phyloP scores from a whole-genome alignment of 768 basidiomycete genomes.

The Amanita brunnescens region DNA sequence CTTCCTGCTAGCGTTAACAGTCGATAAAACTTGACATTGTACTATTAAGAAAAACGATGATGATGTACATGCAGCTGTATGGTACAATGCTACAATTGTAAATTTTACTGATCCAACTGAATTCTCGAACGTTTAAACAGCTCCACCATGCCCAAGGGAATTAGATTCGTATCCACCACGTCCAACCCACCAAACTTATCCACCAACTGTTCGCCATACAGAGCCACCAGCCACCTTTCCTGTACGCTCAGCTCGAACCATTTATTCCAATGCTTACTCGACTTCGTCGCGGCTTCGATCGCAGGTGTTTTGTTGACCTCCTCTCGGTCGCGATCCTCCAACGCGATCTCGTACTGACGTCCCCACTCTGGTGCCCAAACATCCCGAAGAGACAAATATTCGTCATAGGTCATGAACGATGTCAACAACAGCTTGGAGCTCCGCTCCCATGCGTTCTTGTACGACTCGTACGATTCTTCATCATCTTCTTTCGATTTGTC shows the following conservation, averaged over 20 bases:
- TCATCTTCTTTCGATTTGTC: slow-evolving; percentile 18
- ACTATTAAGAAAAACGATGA: too few species aligned
- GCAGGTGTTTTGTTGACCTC: background rate
- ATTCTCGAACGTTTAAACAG: background rate
- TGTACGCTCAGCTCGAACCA: slow-evolving; percentile 18
- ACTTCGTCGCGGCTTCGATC: background rate
- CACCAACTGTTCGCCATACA: slow-evolving; percentile 15
- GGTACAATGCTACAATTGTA: background rate
- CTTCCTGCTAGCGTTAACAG: too few species aligned
- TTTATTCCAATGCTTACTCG: slow-evolving; percentile 3
- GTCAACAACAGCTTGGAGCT: background rate
- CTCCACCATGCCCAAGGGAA: background rate
- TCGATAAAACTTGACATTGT: too few species aligned
- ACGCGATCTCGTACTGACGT: slow-evolving; percentile 6
- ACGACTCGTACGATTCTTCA: slow-evolving; percentile 17
- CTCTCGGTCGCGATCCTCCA: background rate
- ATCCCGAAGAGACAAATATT: slow-evolving; percentile 11
- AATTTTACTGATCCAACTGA: background rate
- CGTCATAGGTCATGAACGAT: slow-evolving; percentile 11
- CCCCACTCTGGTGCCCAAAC: slow-evolving; percentile 11
- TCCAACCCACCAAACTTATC: background rate
- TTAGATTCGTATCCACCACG: background rate
- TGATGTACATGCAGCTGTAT: too few species aligned
- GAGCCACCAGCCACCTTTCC: slow-evolving; percentile 25
- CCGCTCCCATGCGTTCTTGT: slow-evolving; percentile 13